Conservation (phyloP, 176 grass and related monocot species). For the Elaeis guineensis region DNA sequence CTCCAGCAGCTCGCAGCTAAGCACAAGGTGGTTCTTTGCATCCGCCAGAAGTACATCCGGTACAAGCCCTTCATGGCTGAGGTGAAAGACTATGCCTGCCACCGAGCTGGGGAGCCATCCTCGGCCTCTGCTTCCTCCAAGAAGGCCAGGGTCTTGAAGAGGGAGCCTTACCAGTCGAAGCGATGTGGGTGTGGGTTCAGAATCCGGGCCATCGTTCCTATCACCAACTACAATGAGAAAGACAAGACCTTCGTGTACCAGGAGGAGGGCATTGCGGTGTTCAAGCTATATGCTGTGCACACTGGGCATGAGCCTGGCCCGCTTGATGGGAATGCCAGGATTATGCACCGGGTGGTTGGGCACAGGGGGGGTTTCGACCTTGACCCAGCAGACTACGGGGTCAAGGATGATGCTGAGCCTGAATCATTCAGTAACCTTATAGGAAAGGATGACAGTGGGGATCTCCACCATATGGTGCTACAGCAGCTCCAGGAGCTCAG, state of each 20-base stretch:
- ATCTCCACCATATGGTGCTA: constrained; percentile 53
- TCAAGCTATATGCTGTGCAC: constrained; percentile 91
- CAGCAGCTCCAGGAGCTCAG: constrained; percentile 63
- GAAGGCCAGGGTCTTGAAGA: constrained; percentile 70
- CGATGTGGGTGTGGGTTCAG: constrained; percentile 95
- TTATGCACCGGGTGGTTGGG: constrained; percentile 86
- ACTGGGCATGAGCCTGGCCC: constrained; percentile 93
- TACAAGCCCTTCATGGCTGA: constrained; percentile 98
- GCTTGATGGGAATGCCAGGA: constrained; percentile 92
- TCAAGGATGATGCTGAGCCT: constrained; percentile 62
- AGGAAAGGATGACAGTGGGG: constrained; percentile 43
- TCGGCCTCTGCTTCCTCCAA: constrained; percentile 45
- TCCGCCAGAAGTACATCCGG: constrained; percentile 97
- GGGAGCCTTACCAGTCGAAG: constrained; percentile 95
- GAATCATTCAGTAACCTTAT: constrained; percentile 31
- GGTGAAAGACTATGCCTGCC: constrained; percentile 97
- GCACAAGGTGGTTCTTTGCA: constrained; percentile 96
- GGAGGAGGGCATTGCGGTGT: constrained; percentile 91
- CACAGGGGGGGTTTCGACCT: constrained; percentile 78
- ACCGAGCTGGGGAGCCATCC: constrained; percentile 79
- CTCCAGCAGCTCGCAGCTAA: constrained; percentile 91
- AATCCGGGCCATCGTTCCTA: constrained; percentile 95
- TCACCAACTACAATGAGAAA: constrained; percentile 94
- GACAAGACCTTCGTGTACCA: constrained; percentile 94
- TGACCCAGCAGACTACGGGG: constrained; percentile 71